Evolutionary conservation across 208 protist species (phyloP), one percentile per base, ranked within the genome.

Genomic region (Phytomonas sp.): DNA sequence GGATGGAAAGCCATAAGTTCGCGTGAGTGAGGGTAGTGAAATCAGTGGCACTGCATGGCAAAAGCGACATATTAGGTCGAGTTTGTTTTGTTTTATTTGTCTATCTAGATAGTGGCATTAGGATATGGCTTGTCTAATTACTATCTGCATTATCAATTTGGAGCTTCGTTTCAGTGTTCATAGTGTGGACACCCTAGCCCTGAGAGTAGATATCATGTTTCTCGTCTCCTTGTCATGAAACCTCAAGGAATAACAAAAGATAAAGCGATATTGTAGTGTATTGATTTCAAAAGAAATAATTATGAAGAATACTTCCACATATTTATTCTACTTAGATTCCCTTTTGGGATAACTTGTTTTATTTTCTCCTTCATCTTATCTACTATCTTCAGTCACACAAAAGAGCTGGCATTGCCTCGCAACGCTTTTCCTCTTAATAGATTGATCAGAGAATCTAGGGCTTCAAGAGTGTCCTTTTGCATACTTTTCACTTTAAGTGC

Each of bases 71-170:
- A 9, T 23, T 46, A 46, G 51, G 23, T 60, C 51, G 23, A 60
- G 23, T n/a, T 28, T 60, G 23, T 60, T 60, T n/a, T 46, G 2
- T 23, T 46, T 17, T 23, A 2, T 46, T 68, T 63, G 13, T 26
- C 23, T 29, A 23, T 56, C 43, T 29, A 17, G 23, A 60, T 37
- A 70, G 28, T 1, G 67, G 34, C 67, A 33, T 29, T 63, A 26
- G 36, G 67, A 5, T 56, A 67, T 37, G 30, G 1, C 9, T 63
- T 70, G 43, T 6, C 20, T 66, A 67, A 43, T 72, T 36, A 13
- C 15, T 15, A 63, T 63, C 1, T 23, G 1, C 11, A 15, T 17
- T 63, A 43, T 46, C 40, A 46, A 17, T 8, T 17, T 63, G 31
- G 13, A 1, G 31, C 31, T 63, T 63, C 15, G 2, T 8, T 63